Percentiles rank a stretch among this genome's conserved stretches.
Conservation (phyloP, 2,329 filamentous ascomycete species). For the Beauveria medogensis region DNA sequence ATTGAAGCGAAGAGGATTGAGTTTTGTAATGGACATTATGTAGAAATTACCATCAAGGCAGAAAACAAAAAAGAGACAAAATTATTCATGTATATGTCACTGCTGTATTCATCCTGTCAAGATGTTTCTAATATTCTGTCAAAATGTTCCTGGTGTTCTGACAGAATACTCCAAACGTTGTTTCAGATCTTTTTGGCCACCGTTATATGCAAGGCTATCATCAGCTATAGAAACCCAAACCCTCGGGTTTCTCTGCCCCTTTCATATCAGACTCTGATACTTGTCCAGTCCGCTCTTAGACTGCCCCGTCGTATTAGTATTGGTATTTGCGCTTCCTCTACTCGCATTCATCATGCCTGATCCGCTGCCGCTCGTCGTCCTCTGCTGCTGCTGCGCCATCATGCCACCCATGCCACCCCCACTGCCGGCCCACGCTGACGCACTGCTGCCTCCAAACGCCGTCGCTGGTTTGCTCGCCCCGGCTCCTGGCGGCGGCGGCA, state of each 20-base stretch:
- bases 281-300: constrained; percentile 53
- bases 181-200: neutral
- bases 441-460: constrained; percentile 15
- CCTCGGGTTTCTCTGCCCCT: neutral
- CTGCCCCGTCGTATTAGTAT: constrained; percentile 19
- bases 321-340: constrained; percentile 16
- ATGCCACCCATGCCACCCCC: constrained; percentile 14
- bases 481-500: constrained; percentile 44
- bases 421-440: constrained; percentile 14
- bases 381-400: constrained; percentile 15
- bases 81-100: no score
- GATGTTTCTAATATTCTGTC: no score
- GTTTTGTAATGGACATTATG: neutral
- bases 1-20: neutral
- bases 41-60: no score
- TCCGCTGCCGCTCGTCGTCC: constrained; percentile 8
- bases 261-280: constrained; percentile 57
- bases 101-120: no score
- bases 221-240: neutral
- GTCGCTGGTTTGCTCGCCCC: constrained; percentile 17
- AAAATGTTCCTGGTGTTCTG: no score
- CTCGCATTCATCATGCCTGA: constrained; percentile 19
- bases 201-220: neutral
- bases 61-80: no score
- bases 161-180: no score